These are phyloP conservation scores for Naganishia sp. DNA, from an alignment of 1,284 basidiomycete species.

Conservation along the genomic window DNA sequence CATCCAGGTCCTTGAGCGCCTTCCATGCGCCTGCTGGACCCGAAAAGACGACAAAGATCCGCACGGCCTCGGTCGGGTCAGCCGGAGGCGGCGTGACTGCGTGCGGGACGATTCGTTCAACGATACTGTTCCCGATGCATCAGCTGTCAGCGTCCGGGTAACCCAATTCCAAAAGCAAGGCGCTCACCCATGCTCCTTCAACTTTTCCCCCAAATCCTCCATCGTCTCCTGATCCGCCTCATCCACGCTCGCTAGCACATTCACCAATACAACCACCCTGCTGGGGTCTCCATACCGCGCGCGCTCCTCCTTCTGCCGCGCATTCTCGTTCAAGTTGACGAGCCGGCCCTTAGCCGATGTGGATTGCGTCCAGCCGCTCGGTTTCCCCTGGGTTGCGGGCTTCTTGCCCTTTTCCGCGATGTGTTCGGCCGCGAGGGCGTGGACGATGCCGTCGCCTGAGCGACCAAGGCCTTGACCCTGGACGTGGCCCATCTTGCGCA, in stretches of 20 bases:
- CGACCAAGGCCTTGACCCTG: slow-evolving; percentile 86
- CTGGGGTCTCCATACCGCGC: slow-evolving; percentile 79
- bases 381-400: slow-evolving; percentile 52
- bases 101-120: slow-evolving; percentile 84
- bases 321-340: slow-evolving; percentile 78
- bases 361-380: slow-evolving; percentile 43
- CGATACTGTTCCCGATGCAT: slow-evolving; percentile 62
- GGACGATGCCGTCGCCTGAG: slow-evolving; percentile 78
- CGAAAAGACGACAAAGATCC: slow-evolving; percentile 80
- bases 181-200: slow-evolving; percentile 58
- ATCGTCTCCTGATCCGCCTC: slow-evolving; percentile 79
- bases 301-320: slow-evolving; percentile 52
- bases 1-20: slow-evolving; percentile 85
- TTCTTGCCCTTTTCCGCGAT: slow-evolving; percentile 59
- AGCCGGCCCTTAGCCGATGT: slow-evolving; percentile 43
- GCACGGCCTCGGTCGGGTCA: slow-evolving; percentile 67
- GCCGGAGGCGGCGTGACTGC: slow-evolving; percentile 65
- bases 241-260: slow-evolving; percentile 79
- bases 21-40: slow-evolving; percentile 93
- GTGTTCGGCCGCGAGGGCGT: slow-evolving; percentile 75
- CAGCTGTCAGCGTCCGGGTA: slow-evolving; percentile 4
- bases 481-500: slow-evolving; percentile 83
- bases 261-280: slow-evolving; percentile 80
- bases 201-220: slow-evolving; percentile 74
- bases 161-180: slow-evolving; percentile 41